These are phyloP conservation scores for Ascochyta clinopodiicola DNA, from an alignment of 2,329 filamentous ascomycete genomes.

Conservation along the genomic window DNA sequence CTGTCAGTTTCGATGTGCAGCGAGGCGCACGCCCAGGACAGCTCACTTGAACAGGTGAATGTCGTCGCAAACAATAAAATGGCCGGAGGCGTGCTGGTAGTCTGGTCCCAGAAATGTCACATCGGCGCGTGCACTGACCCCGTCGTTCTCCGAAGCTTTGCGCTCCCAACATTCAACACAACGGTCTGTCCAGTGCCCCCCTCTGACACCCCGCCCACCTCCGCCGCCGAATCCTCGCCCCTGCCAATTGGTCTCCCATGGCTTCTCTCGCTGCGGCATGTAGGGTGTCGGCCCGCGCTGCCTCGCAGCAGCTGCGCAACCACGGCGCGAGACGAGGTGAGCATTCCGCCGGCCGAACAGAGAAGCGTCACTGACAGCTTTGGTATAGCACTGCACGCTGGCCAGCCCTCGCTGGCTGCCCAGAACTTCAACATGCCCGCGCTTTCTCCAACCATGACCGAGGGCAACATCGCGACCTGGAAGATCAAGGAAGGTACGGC, in stretches of 20 bases:
- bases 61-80: slow-evolving; percentile 4
- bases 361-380: slow-evolving; percentile 27
- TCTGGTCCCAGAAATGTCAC: slow-evolving; percentile 14
- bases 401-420: slow-evolving; percentile 70
- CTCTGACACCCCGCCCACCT: slow-evolving; percentile 21
- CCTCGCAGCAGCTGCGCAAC: slow-evolving; percentile 59
- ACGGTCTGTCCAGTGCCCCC: slow-evolving; percentile 8
- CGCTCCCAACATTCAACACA: slow-evolving; percentile 45
- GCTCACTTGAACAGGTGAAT: background rate
- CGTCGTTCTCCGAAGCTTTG: slow-evolving; percentile 27
- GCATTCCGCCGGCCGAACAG: slow-evolving; percentile 35
- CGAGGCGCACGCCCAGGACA: too few species aligned
- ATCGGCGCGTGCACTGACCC: slow-evolving; percentile 11
- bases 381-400: slow-evolving; percentile 67
- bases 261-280: slow-evolving; percentile 70
- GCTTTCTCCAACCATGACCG: slow-evolving; percentile 91
- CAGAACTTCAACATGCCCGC: slow-evolving; percentile 93
- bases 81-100: slow-evolving; percentile 1
- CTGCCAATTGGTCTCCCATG: slow-evolving; percentile 56
- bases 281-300: slow-evolving; percentile 68
- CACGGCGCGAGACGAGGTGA: slow-evolving; percentile 66
- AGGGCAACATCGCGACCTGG: slow-evolving; percentile 87
- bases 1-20: background rate
- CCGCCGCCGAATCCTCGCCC: slow-evolving; percentile 20
- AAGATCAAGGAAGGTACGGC: slow-evolving; percentile 76